Conservation (phyloP, 1,284 basidiomycete genomes). For the Neotropicomus parvogracilis region DNA sequence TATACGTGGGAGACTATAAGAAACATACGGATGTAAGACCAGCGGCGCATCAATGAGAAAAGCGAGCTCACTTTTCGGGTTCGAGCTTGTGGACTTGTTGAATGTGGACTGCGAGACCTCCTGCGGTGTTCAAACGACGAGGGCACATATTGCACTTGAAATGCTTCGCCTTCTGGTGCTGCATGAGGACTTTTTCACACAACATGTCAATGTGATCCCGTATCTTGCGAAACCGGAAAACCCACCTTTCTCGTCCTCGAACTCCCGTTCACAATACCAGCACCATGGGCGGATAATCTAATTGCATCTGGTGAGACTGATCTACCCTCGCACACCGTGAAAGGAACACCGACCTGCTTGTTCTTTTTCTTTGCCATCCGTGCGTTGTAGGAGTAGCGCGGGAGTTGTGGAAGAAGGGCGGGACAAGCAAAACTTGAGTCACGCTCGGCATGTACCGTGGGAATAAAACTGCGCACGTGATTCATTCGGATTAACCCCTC, state of each 20-base stretch:
- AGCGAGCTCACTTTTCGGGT: slow-evolving; percentile 78
- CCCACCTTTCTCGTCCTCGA: slow-evolving; percentile 93
- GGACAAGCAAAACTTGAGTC: slow-evolving; percentile 4
- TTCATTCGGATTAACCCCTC: slow-evolving; percentile 2
- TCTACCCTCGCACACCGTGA: neutral
- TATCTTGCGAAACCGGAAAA: slow-evolving; percentile 4
- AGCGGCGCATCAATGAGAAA: slow-evolving; percentile 1
- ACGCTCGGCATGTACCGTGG: slow-evolving; percentile 10
- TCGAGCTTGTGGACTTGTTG: slow-evolving; percentile 99
- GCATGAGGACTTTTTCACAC: slow-evolving; percentile 78
- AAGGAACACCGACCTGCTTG: slow-evolving; percentile 54
- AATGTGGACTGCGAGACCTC: slow-evolving; percentile 96
- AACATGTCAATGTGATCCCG: neutral
- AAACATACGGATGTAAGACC: slow-evolving; percentile 10
- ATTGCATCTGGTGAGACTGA: slow-evolving; percentile 30
- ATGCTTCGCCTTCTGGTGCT: slow-evolving; percentile 99
- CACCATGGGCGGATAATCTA: slow-evolving; percentile 91
- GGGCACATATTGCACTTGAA: slow-evolving; percentile 98
- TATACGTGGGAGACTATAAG: slow-evolving; percentile 69
- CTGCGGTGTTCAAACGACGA: slow-evolving; percentile 92
- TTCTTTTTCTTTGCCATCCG: slow-evolving; percentile 82
- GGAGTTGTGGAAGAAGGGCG: slow-evolving; percentile 10
- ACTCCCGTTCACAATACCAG: slow-evolving; percentile 99
- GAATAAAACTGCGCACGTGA: slow-evolving; percentile 16
- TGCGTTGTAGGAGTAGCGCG: too few relatives aligned